Conservation (phyloP, 768 basidiomycete species). For the Boletus reticuloceps region DNA sequence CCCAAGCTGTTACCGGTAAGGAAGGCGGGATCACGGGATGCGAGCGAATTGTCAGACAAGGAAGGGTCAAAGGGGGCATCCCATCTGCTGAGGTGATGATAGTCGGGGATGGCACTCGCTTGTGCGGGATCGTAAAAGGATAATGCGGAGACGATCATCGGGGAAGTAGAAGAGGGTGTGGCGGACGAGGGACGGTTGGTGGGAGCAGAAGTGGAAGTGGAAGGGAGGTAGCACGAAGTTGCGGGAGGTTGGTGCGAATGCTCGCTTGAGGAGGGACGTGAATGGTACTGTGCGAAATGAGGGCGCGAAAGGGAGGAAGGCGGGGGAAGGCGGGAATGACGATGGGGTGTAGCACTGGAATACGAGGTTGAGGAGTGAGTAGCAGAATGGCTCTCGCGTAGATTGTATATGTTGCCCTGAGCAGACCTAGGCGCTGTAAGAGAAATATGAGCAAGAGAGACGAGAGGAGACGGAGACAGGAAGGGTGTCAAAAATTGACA, state of each 20-base stretch:
- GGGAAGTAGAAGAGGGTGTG: constrained; percentile 2
- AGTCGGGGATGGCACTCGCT: constrained; percentile 34
- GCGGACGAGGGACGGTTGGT: background rate
- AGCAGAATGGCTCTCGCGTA: background rate
- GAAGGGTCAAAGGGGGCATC: constrained; percentile 14
- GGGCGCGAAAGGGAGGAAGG: background rate
- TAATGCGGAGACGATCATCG: constrained; percentile 55
- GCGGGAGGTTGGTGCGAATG: background rate
- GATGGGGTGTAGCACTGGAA: background rate
- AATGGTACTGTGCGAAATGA: background rate
- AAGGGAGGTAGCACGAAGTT: background rate
- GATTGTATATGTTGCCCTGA: background rate
- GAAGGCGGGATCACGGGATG: background rate
- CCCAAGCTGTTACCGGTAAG: background rate
- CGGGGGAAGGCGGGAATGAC: background rate
- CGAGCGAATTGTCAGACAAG: background rate
- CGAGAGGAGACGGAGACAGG: background rate
- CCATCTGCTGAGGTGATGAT: constrained; percentile 41
- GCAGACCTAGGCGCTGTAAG: constrained; percentile 1
- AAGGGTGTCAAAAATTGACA: constrained; percentile 2
- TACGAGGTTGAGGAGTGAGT: too few species aligned
- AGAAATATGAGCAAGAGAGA: constrained; percentile 5
- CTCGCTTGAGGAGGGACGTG: background rate
- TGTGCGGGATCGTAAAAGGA: constrained; percentile 53
- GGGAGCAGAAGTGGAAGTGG: background rate